Base-by-base conservation (phyloP, 306 rosid genomes). In the Clitoria ternatea region DNA sequence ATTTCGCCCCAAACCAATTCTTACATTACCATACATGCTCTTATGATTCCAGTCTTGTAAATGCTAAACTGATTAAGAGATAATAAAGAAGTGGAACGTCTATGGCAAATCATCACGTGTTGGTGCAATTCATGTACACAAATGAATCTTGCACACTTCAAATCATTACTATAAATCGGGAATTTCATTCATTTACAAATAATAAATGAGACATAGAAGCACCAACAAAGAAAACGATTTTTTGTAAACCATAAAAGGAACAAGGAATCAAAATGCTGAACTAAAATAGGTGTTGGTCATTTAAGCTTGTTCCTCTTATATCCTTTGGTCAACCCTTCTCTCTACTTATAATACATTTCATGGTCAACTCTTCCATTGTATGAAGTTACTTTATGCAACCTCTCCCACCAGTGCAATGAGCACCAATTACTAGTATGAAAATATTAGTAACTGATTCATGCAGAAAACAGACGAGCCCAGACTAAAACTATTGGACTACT, bases 341-440 rank as follows among this genome's bases (percentile, higher is more conserved):
- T 62, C 53, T 52, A 26, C 2, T 11, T 75, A 73, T 73, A 59
- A 17, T 80, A 82, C 86, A 79, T 71, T 82, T 66, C 42, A 74
- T 2, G 68, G 67, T 48, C 50, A 64, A 55, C 85, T 76, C 70
- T 53, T 56, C 32, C 78, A 20, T 66, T 77, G 80, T 79, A 82
- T 82, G 84, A 84, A 79, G 84, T 53, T 57, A 53, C 23, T 53
- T 61, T 4, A 71, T 62, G 78, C 60, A 80, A 55, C 83, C 70
- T 75, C 87, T 83, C 53, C 90, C 68, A 79, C 13, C 33, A 47
- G 29, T 24, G 72, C 74, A 65, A 47, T 59, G 75, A 44, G 69
- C 68, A 49, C 52, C 47, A 50, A 20, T 17, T 56, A 50, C 43
- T 66, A 23, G 48, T 8, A 55, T 60, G 65, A 39, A 54, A 59